Percentiles rank a stretch among this genome's conserved stretches.
Conservation (phyloP, 176 grass and related monocot genomes). For the Poa pratensis region DNA sequence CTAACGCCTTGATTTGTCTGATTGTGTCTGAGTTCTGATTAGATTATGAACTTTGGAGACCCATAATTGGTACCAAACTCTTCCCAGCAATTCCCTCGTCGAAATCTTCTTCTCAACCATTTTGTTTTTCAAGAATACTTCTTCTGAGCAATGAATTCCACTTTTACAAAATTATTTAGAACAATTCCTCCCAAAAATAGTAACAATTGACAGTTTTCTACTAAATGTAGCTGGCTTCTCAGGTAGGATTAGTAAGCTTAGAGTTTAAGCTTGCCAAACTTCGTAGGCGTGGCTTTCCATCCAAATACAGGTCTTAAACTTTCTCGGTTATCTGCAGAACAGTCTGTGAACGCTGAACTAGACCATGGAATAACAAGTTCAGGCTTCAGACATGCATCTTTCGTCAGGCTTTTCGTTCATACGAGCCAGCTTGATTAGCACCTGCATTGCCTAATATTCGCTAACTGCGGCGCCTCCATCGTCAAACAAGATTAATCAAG, state of each 20-base stretch:
- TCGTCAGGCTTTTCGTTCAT: not conserved
- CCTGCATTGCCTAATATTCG: not conserved
- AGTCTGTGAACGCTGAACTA: not conserved
- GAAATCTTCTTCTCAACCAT: not conserved
- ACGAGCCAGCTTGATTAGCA: not conserved
- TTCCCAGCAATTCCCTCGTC: not conserved
- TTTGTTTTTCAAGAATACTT: too few relatives aligned
- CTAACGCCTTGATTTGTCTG: conserved; percentile 30
- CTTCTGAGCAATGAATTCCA: too few relatives aligned
- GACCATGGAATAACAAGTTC: not conserved
- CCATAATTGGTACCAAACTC: not conserved
- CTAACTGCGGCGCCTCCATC: not conserved
- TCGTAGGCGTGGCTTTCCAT: not conserved
- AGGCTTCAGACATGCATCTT: not conserved
- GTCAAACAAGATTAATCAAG: not conserved
- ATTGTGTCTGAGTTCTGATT: conserved; percentile 13
- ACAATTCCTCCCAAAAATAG: too few relatives aligned
- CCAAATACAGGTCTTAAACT: not conserved
- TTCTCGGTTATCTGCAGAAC: not conserved
- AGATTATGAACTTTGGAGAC: not conserved
- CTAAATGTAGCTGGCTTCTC: not conserved
- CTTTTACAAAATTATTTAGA: too few relatives aligned
- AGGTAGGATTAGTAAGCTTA: not conserved
- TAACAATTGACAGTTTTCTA: too few relatives aligned
- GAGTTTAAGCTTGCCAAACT: not conserved